Conservation (phyloP, 192 early-diverging fungal genomes). For the Podila epicladia region DNA sequence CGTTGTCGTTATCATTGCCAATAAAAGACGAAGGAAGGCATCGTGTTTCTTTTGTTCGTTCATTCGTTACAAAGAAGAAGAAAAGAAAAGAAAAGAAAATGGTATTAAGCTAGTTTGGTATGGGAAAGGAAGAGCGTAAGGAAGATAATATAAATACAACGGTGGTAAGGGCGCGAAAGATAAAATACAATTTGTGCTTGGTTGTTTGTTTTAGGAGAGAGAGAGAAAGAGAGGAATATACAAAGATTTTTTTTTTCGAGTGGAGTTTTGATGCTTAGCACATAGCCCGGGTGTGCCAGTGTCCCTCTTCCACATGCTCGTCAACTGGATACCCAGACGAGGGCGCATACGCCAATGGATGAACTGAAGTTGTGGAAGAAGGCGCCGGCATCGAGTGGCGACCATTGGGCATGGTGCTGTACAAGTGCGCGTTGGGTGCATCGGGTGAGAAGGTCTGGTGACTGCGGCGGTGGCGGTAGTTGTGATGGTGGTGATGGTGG, state of each 20-base stretch:
- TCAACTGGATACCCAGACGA: background rate
- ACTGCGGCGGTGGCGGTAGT: background rate
- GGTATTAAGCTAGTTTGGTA: too few species aligned
- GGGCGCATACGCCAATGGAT: background rate
- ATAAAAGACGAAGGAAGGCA: conserved; percentile 3
- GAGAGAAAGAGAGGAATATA: too few species aligned
- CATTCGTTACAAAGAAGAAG: too few species aligned
- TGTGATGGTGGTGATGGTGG: background rate
- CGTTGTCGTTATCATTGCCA: background rate
- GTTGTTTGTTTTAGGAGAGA: too few species aligned
- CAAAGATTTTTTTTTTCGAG: background rate
- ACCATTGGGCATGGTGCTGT: conserved; percentile 11
- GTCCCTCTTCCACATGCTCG: background rate
- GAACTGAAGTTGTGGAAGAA: background rate
- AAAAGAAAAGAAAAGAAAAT: too few species aligned
- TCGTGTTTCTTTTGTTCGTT: background rate
- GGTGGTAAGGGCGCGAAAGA: too few species aligned
- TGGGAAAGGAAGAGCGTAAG: too few species aligned
- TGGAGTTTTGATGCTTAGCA: conserved; percentile 15
- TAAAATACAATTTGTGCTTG: too few species aligned
- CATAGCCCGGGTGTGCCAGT: conserved; percentile 35
- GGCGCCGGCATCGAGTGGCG: conserved; percentile 30
- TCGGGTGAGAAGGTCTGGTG: background rate
- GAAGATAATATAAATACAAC: too few species aligned
- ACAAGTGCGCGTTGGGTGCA: background rate